A percentile compares a stretch with the other conserved stretches of the same genome.
Evolutionary conservation across 352 stramenopile genomes (phyloP).

Genomic region (Pythium angustatum): DNA sequence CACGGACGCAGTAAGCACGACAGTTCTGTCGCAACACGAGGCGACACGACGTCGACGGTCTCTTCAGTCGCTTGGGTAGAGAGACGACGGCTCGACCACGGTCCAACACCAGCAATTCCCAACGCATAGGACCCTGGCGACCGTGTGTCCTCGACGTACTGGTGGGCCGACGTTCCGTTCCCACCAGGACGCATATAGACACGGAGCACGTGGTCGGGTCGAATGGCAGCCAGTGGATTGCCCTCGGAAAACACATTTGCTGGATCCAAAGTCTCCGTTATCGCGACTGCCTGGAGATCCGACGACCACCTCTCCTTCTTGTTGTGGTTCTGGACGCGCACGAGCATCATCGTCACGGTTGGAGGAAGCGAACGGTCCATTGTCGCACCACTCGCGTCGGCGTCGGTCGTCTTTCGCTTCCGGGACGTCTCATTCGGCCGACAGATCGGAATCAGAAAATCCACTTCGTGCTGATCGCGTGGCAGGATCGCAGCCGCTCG

Average conservation of each 20-base stretch:
- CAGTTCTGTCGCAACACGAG: background rate
- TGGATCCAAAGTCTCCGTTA: background rate
- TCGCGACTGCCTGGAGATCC: too few relatives aligned
- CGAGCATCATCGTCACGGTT: background rate
- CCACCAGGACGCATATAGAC: background rate
- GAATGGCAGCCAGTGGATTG: background rate
- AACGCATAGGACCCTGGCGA: background rate
- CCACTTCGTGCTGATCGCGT: constrained; percentile 2
- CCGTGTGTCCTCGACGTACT: background rate
- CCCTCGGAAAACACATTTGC: background rate
- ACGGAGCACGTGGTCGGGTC: background rate
- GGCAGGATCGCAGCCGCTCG: constrained; percentile 28
- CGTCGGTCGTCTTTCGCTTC: background rate
- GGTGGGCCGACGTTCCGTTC: background rate
- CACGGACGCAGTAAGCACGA: background rate
- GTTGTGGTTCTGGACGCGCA: background rate
- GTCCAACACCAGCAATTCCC: background rate
- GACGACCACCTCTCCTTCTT: too few relatives aligned
- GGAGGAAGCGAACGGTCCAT: background rate
- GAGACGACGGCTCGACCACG: background rate
- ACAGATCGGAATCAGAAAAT: constrained; percentile 30
- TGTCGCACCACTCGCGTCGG: too few relatives aligned
- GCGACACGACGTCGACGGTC: background rate
- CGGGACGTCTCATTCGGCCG: background rate
- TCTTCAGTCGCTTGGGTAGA: background rate